phyloP scores from a whole-genome alignment of 2,329 filamentous ascomycete genomes.

The Blumeriella jaapii region DNA sequence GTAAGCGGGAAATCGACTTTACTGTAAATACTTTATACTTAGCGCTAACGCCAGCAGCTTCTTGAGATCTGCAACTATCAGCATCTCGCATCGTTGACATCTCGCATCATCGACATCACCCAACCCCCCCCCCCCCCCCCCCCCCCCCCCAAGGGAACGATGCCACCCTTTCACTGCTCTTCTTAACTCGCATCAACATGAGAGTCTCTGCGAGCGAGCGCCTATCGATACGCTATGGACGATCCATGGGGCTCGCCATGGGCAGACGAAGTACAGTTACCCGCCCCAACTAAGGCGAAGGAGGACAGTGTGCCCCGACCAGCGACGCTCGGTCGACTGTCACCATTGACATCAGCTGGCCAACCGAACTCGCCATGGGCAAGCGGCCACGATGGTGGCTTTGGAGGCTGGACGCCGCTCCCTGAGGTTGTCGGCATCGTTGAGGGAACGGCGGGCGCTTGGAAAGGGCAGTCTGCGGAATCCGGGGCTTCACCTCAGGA shows the following conservation, averaged over 20 bases:
- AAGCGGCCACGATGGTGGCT: constrained; percentile 16
- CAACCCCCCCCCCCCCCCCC: no score
- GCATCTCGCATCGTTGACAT: no score
- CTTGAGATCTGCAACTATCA: no score
- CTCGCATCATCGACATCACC: no score
- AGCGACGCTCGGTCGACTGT: constrained; percentile 12
- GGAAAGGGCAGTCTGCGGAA: constrained; percentile 4
- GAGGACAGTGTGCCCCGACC: constrained; percentile 9
- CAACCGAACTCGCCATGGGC: constrained; percentile 21
- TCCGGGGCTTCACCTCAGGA: constrained; percentile 4
- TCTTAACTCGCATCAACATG: constrained; percentile 22
- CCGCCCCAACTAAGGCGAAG: constrained; percentile 9
- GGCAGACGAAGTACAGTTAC: constrained; percentile 26
- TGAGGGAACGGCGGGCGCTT: constrained; percentile 13
- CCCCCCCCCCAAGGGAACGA: no score
- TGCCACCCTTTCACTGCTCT: constrained; percentile 1
- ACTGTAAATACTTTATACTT: no score
- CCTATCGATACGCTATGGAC: constrained; percentile 29
- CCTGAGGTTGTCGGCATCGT: constrained; percentile 9
- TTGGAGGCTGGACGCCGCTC: constrained; percentile 21
- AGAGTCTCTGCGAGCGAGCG: constrained; percentile 18
- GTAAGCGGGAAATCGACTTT: no score
- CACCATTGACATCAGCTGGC: constrained; percentile 14
- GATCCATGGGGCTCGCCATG: constrained; percentile 31
- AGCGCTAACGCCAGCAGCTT: not conserved